phyloP scores from a whole-genome alignment of 345 rosid genomes.

The Eucalyptus erythrocorys region DNA sequence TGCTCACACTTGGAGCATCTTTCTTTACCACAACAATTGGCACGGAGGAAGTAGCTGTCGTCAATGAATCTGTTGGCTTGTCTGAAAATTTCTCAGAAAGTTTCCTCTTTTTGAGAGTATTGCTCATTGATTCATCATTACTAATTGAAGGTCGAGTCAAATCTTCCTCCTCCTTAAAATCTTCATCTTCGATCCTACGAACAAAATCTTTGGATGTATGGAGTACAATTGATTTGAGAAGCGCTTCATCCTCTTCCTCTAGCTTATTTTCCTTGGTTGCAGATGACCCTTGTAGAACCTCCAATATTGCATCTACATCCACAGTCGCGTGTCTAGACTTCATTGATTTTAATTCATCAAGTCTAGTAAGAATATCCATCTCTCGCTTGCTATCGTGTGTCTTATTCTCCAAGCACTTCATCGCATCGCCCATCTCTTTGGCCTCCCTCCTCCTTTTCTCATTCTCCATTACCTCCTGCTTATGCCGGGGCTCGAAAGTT shows the following conservation, averaged over 20 bases:
- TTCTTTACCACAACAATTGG: conserved; percentile 42
- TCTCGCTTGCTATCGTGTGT: conserved; percentile 82
- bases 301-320: conserved; percentile 77
- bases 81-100: not conserved
- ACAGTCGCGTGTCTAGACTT: conserved; percentile 85
- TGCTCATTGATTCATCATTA: not conserved
- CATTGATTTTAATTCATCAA: conserved; percentile 90
- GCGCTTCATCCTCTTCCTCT: conserved; percentile 6
- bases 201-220: not conserved
- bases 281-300: conserved; percentile 62
- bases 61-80: not conserved
- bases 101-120: not conserved
- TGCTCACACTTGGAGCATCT: conserved; percentile 1
- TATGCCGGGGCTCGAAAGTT: conserved; percentile 91
- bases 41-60: not conserved
- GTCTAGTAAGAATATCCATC: conserved; percentile 82
- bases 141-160: not conserved
- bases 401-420: conserved; percentile 85
- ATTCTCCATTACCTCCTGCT: conserved; percentile 60
- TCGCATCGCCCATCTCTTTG: conserved; percentile 87
- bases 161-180: not conserved
- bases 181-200: not conserved
- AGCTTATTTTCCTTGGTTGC: conserved; percentile 18
- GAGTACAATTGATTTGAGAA: not conserved
- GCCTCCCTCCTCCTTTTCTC: conserved; percentile 48